Percentiles rank a stretch among this genome's conserved stretches.
phyloP scores from a whole-genome alignment of 306 rosid species.

The Corylus avellana region DNA sequence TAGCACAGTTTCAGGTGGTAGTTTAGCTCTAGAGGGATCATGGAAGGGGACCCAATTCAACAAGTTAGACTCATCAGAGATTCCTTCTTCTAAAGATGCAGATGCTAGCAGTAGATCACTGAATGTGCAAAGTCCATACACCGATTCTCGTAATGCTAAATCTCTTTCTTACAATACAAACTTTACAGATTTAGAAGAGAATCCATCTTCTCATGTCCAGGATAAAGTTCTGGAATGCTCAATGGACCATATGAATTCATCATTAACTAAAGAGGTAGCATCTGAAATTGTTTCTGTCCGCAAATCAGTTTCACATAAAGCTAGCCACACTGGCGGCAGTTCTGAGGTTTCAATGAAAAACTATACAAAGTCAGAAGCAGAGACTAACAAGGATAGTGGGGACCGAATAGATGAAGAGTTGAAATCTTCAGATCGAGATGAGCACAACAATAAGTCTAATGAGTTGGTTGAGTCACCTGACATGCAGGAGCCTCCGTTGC shows the following conservation, averaged over 20 bases:
- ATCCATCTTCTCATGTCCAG: slow-evolving; percentile 25
- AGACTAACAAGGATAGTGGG: slow-evolving; percentile 34
- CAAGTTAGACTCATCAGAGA: slow-evolving; percentile 41
- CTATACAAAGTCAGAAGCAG: slow-evolving; percentile 49
- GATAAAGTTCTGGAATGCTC: slow-evolving; percentile 28
- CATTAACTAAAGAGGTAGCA: slow-evolving; percentile 29
- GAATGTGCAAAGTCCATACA: slow-evolving; percentile 33
- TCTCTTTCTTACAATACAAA: slow-evolving; percentile 6
- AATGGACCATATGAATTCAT: slow-evolving; percentile 19
- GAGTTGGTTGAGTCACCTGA: slow-evolving; percentile 43
- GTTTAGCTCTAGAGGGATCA: slow-evolving; percentile 46
- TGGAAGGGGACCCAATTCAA: slow-evolving; percentile 39
- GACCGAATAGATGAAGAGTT: slow-evolving; percentile 37
- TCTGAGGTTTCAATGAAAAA: slow-evolving; percentile 32
- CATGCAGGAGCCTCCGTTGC: slow-evolving; percentile 47
- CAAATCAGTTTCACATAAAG: slow-evolving; percentile 31
- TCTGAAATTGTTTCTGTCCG: slow-evolving; percentile 37
- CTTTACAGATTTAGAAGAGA: slow-evolving; percentile 22
- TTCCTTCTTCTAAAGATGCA: slow-evolving; percentile 41
- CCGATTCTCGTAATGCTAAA: slow-evolving; percentile 22
- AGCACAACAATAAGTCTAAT: slow-evolving; percentile 41
- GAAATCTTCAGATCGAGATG: slow-evolving; percentile 39
- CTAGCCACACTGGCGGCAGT: slow-evolving; percentile 32
- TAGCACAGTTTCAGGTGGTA: slow-evolving; percentile 60
- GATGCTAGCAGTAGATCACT: slow-evolving; percentile 35